Evolutionary conservation across 768 basidiomycete genomes (phyloP), one percentile per base, ranked within the genome.

Genomic region (Boletellus ananiceps): DNA sequence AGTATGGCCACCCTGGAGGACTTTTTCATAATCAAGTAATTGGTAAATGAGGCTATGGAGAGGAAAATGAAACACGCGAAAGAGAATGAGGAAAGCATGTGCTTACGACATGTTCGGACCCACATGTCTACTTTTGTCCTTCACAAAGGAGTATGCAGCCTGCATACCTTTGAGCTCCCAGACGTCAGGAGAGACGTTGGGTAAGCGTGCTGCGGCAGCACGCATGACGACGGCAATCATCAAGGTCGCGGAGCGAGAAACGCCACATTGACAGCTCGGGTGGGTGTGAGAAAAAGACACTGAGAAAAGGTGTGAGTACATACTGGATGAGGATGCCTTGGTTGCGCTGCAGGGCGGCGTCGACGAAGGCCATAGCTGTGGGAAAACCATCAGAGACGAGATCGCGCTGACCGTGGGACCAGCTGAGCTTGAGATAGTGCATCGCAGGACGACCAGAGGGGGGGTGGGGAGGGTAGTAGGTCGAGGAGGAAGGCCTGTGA

Each of bases 71-170:
- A 50, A 63, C 50, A 51, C 38, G 55, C 52, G 59, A 44, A 57
- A 18, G 56, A 40, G 50, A 53, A 58, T 64, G 56, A 61, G 50
- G 50, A 35, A 39, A 45, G 55, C 49, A 60, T 57, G 51, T 33
- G 84, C 90, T 69, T 73, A 92, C 88, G 89, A 92, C 84, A 95
- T 94, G 69, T 95, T 95, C 46, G 93, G 93, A 16, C 93, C 88
- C 50, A 91, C 80, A 74, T 84, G 86, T 68, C 80, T 83, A 66
- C 87, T 90, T 73, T 89, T 93, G 62, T 84, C 79, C 69, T 94
- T 93, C 37, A 94, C 92, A 70, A 81, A 95, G 40, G 84, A 71
- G 68, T 95, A 95, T 23, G 93, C 88, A 34, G 81, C 86, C 63
- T 94, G 89, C 89, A 92, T 92, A 44, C 91, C 89, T 55, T 83